Evolutionary conservation across 2,329 filamentous ascomycete genomes (phyloP), one percentile per base, ranked within the genome.

Genomic region (Gaeumannomyces tritici): DNA sequence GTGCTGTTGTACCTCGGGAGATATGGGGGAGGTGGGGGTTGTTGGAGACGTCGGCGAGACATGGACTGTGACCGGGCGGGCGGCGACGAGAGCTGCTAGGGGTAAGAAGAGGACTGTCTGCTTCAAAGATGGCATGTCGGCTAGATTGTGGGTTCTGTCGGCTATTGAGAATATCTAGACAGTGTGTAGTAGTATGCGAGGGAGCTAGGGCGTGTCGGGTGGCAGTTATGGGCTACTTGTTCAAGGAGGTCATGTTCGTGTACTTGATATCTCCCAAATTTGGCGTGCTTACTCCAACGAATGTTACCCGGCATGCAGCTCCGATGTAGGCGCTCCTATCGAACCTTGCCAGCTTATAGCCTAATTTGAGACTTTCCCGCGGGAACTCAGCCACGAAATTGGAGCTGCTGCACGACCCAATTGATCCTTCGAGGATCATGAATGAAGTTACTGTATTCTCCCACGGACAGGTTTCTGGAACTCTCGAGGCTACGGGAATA

Each of bases 381-480:
- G 15, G 24, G 47, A 26, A 12, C 58, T 15, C 57, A 62, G 42
- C 61, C 12, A 33, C 56, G 15, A 47, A 55, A 13, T 24, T 24
- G 47, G 13, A 26, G 26, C n/a, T 47, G 42, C 21, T 35, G 1
- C 29, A 66, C 65, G 65, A n/a, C n/a, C 42, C 21, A 51, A 21
- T 51, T 51, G 42, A 51, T 51, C 42, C 18, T 24, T 47, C 21
- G 21, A 51, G 42, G 18, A n/a, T 15, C 42, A 51, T 13, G 18
- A 21, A 47, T 51, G 21, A 9, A 9, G 42, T 51, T 51, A 42
- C 35, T 42, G 35, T 42, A 42, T 15, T 42, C 35, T 42, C 11
- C 35, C 35, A 15, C 18, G 35, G 33, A 42, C 35, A 6, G 15
- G 33, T 35, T 35, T 11, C 31, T 35, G 12, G 33, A 18, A 42